These are phyloP conservation scores for Colletotrichum salicis DNA, from an alignment of 2,329 filamentous ascomycete species.

Conservation along the genomic window DNA sequence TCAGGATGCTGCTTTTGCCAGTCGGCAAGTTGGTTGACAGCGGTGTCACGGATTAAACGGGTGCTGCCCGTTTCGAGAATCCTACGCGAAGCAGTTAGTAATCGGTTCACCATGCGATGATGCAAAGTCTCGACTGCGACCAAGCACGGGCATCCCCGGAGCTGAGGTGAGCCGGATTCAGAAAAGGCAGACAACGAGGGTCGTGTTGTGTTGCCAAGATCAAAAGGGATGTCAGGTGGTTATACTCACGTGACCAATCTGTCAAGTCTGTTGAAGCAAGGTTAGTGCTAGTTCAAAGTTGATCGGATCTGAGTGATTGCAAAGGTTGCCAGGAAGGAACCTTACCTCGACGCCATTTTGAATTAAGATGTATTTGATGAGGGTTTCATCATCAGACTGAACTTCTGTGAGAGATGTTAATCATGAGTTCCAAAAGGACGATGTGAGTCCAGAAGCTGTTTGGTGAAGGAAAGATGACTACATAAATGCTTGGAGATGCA, in stretches of 20 bases:
- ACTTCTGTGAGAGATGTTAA: conserved; percentile 22
- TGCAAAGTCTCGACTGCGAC: neutral
- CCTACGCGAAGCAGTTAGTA: conserved; percentile 57
- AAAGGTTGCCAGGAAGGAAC: conserved; percentile 15
- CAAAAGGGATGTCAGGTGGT: neutral
- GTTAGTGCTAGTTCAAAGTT: conserved; percentile 43
- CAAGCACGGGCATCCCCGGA: neutral
- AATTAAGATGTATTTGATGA: conserved; percentile 43
- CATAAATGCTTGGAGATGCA: conserved; percentile 1
- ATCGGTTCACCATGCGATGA: neutral
- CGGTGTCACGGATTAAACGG: conserved; percentile 93
- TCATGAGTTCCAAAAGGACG: neutral
- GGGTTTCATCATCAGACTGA: conserved; percentile 36
- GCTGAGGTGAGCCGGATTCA: neutral
- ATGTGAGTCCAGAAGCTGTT: neutral
- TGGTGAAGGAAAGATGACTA: neutral
- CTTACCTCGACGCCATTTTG: conserved; percentile 68
- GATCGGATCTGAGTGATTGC: conserved; percentile 33
- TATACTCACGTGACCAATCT: conserved; percentile 84
- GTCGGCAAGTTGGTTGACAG: conserved; percentile 95
- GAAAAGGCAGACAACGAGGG: neutral
- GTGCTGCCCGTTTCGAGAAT: conserved; percentile 98
- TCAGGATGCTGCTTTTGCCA: conserved; percentile 98
- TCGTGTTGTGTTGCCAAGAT: neutral
- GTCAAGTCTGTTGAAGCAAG: conserved; percentile 71